Evolutionary conservation across 352 stramenopile genomes (phyloP).

Genomic region (Phytophthora agathidicida): DNA sequence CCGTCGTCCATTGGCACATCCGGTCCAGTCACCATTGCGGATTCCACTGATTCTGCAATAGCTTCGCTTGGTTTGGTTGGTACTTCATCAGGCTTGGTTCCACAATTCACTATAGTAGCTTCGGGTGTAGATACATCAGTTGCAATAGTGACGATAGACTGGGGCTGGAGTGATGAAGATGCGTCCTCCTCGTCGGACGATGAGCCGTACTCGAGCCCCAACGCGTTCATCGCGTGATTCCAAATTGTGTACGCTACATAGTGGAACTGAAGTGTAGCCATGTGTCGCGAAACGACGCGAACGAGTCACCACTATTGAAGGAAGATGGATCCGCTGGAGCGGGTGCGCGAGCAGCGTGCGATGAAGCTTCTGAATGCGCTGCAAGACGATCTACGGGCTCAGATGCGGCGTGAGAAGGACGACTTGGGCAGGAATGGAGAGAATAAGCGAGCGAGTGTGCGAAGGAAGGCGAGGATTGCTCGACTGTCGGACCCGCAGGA

Average conservation of each 20-base stretch:
- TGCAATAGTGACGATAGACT: not conserved
- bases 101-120: not conserved
- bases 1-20: conserved; percentile 16
- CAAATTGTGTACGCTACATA: conserved; percentile 24
- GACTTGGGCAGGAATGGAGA: conserved; percentile 29
- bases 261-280: conserved; percentile 14
- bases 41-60: not conserved
- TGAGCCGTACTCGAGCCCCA: conserved; percentile 45
- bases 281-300: conserved; percentile 28
- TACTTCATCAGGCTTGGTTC: not conserved
- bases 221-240: conserved; percentile 47
- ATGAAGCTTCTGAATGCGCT: conserved; percentile 59
- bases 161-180: not conserved
- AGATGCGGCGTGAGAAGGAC: conserved; percentile 65
- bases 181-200: conserved; percentile 37
- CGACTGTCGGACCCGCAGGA: conserved; percentile 50
- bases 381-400: conserved; percentile 64
- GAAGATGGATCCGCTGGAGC: conserved; percentile 65
- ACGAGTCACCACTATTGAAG: too few species aligned
- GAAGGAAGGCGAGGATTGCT: conserved; percentile 51
- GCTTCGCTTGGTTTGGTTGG: conserved; percentile 10
- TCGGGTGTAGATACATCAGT: conserved; percentile 1
- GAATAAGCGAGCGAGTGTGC: conserved; percentile 37
- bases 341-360: conserved; percentile 64
- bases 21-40: not conserved